These are phyloP conservation scores for Naganishia vishniacii DNA, from an alignment of 768 basidiomycete species.

Conservation along the genomic window DNA sequence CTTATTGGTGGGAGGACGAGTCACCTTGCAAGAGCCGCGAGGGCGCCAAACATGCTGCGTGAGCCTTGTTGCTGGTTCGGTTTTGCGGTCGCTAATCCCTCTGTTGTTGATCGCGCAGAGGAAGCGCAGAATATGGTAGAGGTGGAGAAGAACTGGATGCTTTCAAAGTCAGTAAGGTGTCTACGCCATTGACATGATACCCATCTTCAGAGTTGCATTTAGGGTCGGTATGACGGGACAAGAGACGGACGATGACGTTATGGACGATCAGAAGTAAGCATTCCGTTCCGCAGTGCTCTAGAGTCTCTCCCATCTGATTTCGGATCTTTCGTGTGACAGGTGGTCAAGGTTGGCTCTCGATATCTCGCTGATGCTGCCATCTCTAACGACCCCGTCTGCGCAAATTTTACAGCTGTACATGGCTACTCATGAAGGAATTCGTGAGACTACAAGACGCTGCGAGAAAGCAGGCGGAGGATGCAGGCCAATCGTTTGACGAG, in stretches of 20 bases:
- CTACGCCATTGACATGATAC: too few species aligned
- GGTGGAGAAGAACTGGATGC: slow-evolving; percentile 74
- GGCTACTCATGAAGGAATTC: slow-evolving; percentile 69
- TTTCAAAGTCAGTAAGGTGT: slow-evolving; percentile 59
- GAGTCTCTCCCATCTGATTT: too few species aligned
- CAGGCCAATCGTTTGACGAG: slow-evolving; percentile 19
- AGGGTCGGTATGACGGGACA: slow-evolving; percentile 16
- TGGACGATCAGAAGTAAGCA: slow-evolving; percentile 64
- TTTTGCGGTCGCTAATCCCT: not conserved
- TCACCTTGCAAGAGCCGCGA: slow-evolving; percentile 66
- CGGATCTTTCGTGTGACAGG: slow-evolving; percentile 7
- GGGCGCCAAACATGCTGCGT: slow-evolving; percentile 58
- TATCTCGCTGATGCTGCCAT: not conserved
- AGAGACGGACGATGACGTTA: slow-evolving; percentile 52
- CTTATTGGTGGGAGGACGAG: slow-evolving; percentile 72
- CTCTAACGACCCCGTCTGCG: slow-evolving; percentile 50
- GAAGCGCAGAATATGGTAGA: slow-evolving; percentile 62
- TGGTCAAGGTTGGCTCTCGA: slow-evolving; percentile 21
- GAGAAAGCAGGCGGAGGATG: slow-evolving; percentile 25
- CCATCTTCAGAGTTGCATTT: not conserved
- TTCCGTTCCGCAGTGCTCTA: too few species aligned
- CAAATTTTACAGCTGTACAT: slow-evolving; percentile 75
- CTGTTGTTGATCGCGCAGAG: slow-evolving; percentile 17
- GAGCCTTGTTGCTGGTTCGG: slow-evolving; percentile 32
- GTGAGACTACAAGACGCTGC: slow-evolving; percentile 55